A percentile compares a stretch with the other conserved stretches of the same genome.
Conservation (phyloP, 371 early-diverging fungal genomes). For the Parasitella parasitica region DNA sequence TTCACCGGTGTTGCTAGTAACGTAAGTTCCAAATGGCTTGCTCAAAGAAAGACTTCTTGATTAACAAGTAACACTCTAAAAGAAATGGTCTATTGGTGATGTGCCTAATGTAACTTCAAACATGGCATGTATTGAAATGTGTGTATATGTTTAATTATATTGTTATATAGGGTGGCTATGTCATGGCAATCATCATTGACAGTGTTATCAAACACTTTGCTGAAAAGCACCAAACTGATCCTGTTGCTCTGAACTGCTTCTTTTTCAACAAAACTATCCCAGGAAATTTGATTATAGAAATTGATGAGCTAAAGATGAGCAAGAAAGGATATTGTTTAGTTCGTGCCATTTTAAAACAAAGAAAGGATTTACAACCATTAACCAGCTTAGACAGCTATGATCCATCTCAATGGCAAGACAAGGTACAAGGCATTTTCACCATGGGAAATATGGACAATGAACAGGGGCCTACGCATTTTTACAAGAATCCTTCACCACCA, state of each 20-base stretch:
- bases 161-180: conserved; percentile 30
- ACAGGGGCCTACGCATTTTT: conserved; percentile 26
- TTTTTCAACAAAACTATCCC: conserved; percentile 36
- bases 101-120: conserved; percentile 39
- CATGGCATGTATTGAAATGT: not conserved
- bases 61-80: not conserved
- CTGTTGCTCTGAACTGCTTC: conserved; percentile 45
- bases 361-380: conserved; percentile 20
- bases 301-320: conserved; percentile 38
- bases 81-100: conserved; percentile 38
- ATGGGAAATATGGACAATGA: conserved; percentile 48
- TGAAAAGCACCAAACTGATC: conserved; percentile 34
- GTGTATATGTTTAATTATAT: not conserved
- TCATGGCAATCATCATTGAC: conserved; percentile 31
- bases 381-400: conserved; percentile 13
- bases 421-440: conserved; percentile 36
- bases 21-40: conserved; percentile 1
- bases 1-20: conserved; percentile 6
- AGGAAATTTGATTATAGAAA: conserved; percentile 34
- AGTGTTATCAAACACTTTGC: conserved; percentile 34
- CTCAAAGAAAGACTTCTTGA: not conserved
- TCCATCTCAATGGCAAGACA: conserved; percentile 24
- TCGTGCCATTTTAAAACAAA: conserved; percentile 32
- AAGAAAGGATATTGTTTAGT: conserved; percentile 42
- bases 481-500: conserved; percentile 27